Evolutionary conservation across 495 filamentous ascomycete species (phyloP).

Genomic region (Xylaria castorea): DNA sequence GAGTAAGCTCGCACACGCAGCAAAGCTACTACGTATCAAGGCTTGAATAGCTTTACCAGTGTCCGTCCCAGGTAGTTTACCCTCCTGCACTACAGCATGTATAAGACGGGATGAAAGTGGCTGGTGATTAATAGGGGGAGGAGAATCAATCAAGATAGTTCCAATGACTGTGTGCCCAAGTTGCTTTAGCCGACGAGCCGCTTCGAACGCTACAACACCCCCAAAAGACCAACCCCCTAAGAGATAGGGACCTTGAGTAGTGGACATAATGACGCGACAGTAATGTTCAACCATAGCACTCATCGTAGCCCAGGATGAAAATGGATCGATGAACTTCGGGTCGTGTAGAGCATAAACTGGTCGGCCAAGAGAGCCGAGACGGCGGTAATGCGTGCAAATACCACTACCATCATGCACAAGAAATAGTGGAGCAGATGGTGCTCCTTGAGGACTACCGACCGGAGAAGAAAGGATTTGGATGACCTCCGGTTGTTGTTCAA

Average conservation of each 20-base stretch:
- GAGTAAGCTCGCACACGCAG: not conserved
- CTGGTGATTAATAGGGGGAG: constrained; percentile 23
- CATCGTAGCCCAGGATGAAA: constrained; percentile 17
- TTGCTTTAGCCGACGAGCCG: constrained; percentile 62
- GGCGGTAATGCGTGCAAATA: constrained; percentile 23
- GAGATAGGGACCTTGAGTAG: constrained; percentile 55
- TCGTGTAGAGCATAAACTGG: constrained; percentile 24
- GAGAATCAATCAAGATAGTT: constrained; percentile 22
- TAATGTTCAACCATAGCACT: constrained; percentile 22
- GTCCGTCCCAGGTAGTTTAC: constrained; percentile 9
- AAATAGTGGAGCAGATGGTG: not conserved
- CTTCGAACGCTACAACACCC: constrained; percentile 75
- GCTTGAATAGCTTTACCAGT: constrained; percentile 9
- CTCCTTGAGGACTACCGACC: not conserved
- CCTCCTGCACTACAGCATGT: constrained; percentile 20
- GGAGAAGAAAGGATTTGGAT: not conserved
- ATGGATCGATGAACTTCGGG: constrained; percentile 22
- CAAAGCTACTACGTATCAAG: constrained; percentile 20
- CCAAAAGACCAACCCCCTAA: constrained; percentile 73
- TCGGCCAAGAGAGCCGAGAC: constrained; percentile 11
- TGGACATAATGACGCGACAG: constrained; percentile 8
- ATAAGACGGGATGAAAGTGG: constrained; percentile 24
- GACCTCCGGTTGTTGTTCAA: not conserved
- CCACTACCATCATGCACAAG: constrained; percentile 25
- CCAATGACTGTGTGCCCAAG: constrained; percentile 56